Evolutionary conservation across 139 green algal species (phyloP).

Genomic region (Nannochloris sp.): DNA sequence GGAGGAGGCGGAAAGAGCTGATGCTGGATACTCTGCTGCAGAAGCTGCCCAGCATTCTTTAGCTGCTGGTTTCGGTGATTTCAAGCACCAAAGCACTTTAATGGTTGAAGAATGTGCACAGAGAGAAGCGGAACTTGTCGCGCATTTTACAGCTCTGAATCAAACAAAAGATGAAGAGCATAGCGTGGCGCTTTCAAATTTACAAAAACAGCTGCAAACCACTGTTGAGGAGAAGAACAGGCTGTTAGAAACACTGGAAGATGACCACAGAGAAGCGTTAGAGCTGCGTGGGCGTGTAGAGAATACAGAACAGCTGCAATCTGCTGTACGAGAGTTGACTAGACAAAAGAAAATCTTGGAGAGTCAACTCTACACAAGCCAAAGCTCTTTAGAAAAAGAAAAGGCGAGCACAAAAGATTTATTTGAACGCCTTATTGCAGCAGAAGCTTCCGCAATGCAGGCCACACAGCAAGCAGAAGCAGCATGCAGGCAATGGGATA

Average conservation of each 20-base stretch:
- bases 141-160: background rate
- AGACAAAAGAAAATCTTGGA: background rate
- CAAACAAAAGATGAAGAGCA: too few species aligned
- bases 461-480: too few species aligned
- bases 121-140: background rate
- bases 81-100: background rate
- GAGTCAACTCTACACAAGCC: too few species aligned
- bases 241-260: background rate
- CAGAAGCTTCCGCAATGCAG: too few species aligned
- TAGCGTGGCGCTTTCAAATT: background rate
- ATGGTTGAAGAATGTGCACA: background rate
- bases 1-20: background rate
- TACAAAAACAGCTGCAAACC: background rate
- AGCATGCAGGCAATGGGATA: too few species aligned
- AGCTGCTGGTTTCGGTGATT: background rate
- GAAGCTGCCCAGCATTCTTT: background rate
- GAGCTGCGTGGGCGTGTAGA: background rate
- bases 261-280: background rate
- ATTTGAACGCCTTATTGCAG: too few species aligned
- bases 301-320: background rate
- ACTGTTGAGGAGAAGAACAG: background rate
- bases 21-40: background rate
- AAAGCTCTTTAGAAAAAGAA: too few species aligned
- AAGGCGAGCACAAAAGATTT: too few species aligned
- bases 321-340: background rate